Evolutionary conservation across 208 protist species (phyloP).

Genomic region (Trypanosoma vivax): DNA sequence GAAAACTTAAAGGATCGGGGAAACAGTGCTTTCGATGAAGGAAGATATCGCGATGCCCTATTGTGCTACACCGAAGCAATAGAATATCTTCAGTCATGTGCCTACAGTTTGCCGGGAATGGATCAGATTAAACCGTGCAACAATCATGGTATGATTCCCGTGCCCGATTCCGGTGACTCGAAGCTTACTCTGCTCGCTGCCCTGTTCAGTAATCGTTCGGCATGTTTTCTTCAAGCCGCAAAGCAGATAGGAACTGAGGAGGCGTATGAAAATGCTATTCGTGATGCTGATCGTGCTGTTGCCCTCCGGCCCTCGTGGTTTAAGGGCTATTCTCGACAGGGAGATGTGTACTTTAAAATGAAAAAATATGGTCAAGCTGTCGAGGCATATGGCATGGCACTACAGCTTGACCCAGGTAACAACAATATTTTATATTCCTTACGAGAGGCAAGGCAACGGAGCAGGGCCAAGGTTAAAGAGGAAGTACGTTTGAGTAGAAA

Average conservation of each 20-base stretch:
- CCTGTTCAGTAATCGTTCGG: constrained; percentile 92
- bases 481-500: constrained; percentile 5
- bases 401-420: constrained; percentile 79
- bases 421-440: constrained; percentile 47
- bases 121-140: neutral
- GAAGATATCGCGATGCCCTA: constrained; percentile 72
- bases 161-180: neutral
- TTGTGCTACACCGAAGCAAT: constrained; percentile 83
- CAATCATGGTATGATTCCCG: neutral
- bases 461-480: neutral
- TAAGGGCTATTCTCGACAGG: constrained; percentile 90
- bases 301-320: constrained; percentile 87
- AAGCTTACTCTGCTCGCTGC: constrained; percentile 52
- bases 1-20: constrained; percentile 81
- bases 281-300: constrained; percentile 86
- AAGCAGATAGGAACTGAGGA: constrained; percentile 47
- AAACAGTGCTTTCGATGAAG: constrained; percentile 85
- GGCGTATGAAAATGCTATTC: constrained; percentile 65
- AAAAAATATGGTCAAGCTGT: constrained; percentile 80
- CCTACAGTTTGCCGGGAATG: constrained; percentile 7
- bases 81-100: constrained; percentile 31
- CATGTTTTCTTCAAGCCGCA: constrained; percentile 70
- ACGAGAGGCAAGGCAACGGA: constrained; percentile 36
- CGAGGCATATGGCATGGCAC: constrained; percentile 83
- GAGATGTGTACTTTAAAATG: constrained; percentile 82